Base-by-base conservation (phyloP, 306 rosid species). In the Quercus gilva region DNA sequence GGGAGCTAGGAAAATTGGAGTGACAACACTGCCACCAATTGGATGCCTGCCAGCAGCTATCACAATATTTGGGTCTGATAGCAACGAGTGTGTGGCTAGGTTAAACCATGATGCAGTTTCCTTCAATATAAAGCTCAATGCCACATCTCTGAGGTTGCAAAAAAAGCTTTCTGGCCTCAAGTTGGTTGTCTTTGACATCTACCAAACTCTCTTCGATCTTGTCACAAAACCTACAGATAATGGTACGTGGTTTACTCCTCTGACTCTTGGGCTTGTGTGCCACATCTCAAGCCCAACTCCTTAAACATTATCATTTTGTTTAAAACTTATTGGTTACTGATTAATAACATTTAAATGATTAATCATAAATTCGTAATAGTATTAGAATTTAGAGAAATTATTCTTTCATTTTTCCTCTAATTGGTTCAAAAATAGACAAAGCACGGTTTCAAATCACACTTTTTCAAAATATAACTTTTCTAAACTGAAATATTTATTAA, bases 1-100 rank as follows among this genome's bases (percentile, higher is more conserved):
- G 78, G 94, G 97, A 78, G 94, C 94, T 60, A 81, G 97, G 87
- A 91, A 21, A 74, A 87, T 91, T 31, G 97, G 94, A 52, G 94
- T 93, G 60, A 81, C 92, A 45, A 60, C 90, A 76, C 74, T 91
- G 25, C 89, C 97, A 41, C 94, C 98, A 33, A 71, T 92, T 17
- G 98, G 98, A 19, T 91, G 94, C 80, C 41, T 88, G 1, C 97
- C 97, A 3, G 82, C 85, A 49, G 64, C 86, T 55, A 89, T 90
- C 58, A 91, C 98, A 60, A 73, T 91, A 31, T 94, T 87, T 78
- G 98, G 95, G 10, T 51, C 11, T 18, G 85, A 45, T 23, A 84
- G 88, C 87, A 86, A 89, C 35, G 18, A 33, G 51, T 92, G 98
- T 23, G 89, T 92, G 78, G 82, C 29, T 0, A 86, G 80, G 63